Conservation (phyloP, 495 filamentous ascomycete genomes). For the Penicillium psychrofluorescens region DNA sequence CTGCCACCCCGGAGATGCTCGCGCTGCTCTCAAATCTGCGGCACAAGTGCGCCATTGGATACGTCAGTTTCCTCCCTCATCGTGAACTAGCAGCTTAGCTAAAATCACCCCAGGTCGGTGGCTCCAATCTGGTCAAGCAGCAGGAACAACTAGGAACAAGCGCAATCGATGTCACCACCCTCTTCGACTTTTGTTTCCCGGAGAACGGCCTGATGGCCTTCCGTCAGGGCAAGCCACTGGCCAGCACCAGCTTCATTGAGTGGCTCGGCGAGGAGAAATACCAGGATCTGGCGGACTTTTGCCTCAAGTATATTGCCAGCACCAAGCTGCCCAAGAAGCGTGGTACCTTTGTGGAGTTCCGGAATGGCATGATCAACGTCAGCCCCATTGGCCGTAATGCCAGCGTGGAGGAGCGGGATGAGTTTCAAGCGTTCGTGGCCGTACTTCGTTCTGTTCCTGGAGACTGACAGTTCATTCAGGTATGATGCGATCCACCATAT, state of each 20-base stretch:
- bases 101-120: constrained; percentile 46
- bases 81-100: constrained; percentile 3
- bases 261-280: constrained; percentile 92
- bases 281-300: constrained; percentile 79
- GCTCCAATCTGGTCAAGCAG: constrained; percentile 83
- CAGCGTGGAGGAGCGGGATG: constrained; percentile 66
- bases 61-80: constrained; percentile 36
- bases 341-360: constrained; percentile 95
- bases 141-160: constrained; percentile 82
- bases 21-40: constrained; percentile 69
- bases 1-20: constrained; percentile 73
- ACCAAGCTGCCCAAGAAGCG: constrained; percentile 79
- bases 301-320: constrained; percentile 84
- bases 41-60: constrained; percentile 86
- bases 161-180: constrained; percentile 55
- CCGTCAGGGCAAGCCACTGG: constrained; percentile 65
- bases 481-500: constrained; percentile 74
- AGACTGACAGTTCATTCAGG: constrained; percentile 16
- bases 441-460: not conserved
- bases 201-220: constrained; percentile 94
- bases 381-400: constrained; percentile 91
- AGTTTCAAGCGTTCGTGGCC: constrained; percentile 52
- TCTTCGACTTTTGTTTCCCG: constrained; percentile 95
- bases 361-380: constrained; percentile 94
- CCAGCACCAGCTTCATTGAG: constrained; percentile 75